phyloP scores from a whole-genome alignment of 2,329 filamentous ascomycete species.

The Sporothrix sp. region DNA sequence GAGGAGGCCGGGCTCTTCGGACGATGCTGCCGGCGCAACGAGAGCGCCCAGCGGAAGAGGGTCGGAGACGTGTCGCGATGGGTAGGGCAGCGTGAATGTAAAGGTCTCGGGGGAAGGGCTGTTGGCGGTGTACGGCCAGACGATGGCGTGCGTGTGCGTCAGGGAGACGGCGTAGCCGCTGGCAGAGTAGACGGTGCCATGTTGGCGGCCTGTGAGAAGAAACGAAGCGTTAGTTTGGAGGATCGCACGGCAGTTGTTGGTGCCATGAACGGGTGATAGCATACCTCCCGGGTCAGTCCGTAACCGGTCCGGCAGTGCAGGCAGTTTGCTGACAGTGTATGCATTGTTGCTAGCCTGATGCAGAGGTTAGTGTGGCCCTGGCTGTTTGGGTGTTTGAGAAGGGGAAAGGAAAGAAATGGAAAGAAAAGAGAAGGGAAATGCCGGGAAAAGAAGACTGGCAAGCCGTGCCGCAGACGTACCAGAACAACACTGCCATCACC shows the following conservation, averaged over 20 bases:
- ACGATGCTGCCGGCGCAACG: conserved; percentile 66
- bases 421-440: neutral
- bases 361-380: too few relatives aligned
- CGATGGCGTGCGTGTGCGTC: conserved; percentile 70
- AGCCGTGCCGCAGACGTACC: conserved; percentile 36
- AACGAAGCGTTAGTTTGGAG: conserved; percentile 8
- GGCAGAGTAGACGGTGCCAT: conserved; percentile 55
- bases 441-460: neutral
- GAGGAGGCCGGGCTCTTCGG: conserved; percentile 76
- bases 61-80: conserved; percentile 55
- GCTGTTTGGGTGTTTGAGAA: too few relatives aligned
- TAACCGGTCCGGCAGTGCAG: conserved; percentile 69
- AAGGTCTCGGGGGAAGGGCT: conserved; percentile 65
- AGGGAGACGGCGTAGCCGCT: conserved; percentile 70
- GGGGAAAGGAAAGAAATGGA: neutral
- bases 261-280: conserved; percentile 20
- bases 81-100: conserved; percentile 67
- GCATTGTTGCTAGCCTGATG: conserved; percentile 69
- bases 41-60: conserved; percentile 74
- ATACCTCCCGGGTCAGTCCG: conserved; percentile 56
- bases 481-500: conserved; percentile 58
- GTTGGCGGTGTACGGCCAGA: conserved; percentile 79
- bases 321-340: conserved; percentile 77
- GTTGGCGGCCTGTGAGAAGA: conserved; percentile 45
- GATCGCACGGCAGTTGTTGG: neutral